Conservation (phyloP, 2,329 filamentous ascomycete species). For the Hymenoscyphus infarciens region DNA sequence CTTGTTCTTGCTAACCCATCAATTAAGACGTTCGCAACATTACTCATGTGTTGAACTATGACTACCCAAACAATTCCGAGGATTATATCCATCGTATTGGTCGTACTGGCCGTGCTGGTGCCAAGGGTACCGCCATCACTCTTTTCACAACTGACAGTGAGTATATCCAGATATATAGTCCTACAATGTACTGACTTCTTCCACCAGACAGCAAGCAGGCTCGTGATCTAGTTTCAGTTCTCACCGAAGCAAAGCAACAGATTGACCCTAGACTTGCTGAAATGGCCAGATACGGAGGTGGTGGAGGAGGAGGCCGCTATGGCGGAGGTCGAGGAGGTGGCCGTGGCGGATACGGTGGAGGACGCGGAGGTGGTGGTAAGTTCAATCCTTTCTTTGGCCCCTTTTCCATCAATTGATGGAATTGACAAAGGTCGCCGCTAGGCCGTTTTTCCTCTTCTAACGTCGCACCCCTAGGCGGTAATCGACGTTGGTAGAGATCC, state of each 20-base stretch:
- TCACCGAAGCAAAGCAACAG: conserved; percentile 95
- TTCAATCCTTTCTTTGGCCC: conserved; percentile 22
- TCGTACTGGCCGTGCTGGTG: conserved; percentile 92
- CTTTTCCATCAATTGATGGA: conserved; percentile 36
- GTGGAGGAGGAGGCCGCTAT: conserved; percentile 38
- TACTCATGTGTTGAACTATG: conserved; percentile 99
- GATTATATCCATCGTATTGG: conserved; percentile 98
- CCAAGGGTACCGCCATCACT: conserved; percentile 93
- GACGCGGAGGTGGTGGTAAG: conserved; percentile 49
- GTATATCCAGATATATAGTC: conserved; percentile 41
- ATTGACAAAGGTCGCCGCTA: conserved; percentile 39
- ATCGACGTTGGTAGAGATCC: conserved; percentile 52
- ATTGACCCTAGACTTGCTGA: conserved; percentile 93
- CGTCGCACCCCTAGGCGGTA: conserved; percentile 52
- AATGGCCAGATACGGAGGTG: conserved; percentile 84
- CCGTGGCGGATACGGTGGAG: conserved; percentile 64
- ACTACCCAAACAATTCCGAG: conserved; percentile 98
- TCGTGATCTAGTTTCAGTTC: conserved; percentile 89
- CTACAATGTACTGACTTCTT: conserved; percentile 26
- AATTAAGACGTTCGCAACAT: conserved; percentile 99
- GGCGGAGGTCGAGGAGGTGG: conserved; percentile 44
- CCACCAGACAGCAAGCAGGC: conserved; percentile 80
- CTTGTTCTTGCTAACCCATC: conserved; percentile 76
- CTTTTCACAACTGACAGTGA: conserved; percentile 99
- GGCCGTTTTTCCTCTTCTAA: conserved; percentile 55